Evolutionary conservation across 2,329 filamentous ascomycete species (phyloP).

Genomic region (Fusarium veterinarium): DNA sequence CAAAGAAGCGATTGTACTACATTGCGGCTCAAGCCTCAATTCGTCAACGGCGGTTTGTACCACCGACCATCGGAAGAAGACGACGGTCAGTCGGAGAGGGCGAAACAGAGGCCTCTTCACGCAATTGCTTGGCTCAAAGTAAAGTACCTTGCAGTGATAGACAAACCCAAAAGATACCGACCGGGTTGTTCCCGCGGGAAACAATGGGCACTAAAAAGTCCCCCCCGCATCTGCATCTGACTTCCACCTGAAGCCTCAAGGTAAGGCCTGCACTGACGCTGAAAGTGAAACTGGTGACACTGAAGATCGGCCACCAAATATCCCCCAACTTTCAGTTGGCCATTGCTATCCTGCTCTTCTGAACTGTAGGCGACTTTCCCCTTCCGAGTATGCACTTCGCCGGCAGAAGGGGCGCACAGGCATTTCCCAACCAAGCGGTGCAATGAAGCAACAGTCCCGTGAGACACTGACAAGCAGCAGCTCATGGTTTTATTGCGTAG

Average conservation of each 20-base stretch:
- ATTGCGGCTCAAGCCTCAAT: conserved; percentile 6
- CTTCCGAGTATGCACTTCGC: conserved; percentile 20
- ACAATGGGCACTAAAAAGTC: neutral
- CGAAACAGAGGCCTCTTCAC: neutral
- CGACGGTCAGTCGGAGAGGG: neutral
- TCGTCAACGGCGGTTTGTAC: neutral
- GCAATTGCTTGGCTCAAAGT: neutral
- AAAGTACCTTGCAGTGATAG: neutral
- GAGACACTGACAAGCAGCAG: neutral
- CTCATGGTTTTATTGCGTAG: neutral
- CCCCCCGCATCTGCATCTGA: neutral
- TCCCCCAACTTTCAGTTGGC: neutral
- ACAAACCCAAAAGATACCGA: neutral
- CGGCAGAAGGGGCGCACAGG: neutral
- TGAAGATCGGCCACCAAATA: conserved; percentile 16
- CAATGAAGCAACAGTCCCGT: neutral
- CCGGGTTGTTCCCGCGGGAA: neutral
- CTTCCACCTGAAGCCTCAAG: neutral
- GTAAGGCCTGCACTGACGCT: conserved; percentile 1
- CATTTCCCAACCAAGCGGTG: neutral
- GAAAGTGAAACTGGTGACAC: conserved; percentile 6
- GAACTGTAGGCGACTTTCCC: conserved; percentile 6
- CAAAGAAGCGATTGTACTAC: neutral
- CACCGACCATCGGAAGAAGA: neutral
- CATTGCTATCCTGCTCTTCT: neutral